Percentiles rank a stretch among this genome's conserved stretches.
These are phyloP conservation scores for Komagataella mondaviorum DNA, from an alignment of 805 yeast genomes.

Conservation along the genomic window DNA sequence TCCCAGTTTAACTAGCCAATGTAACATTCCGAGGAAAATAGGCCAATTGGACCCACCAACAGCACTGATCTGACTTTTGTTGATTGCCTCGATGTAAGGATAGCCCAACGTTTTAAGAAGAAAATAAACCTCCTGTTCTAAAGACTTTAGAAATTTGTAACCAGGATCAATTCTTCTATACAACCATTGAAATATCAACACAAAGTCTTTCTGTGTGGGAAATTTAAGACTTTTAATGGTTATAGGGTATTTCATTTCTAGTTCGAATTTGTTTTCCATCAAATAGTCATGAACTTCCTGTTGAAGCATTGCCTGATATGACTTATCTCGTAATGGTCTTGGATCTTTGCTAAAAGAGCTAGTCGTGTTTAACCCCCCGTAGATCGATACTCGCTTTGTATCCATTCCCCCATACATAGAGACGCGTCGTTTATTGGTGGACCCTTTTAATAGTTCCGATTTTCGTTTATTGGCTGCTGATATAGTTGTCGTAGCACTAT, in stretches of 20 bases:
- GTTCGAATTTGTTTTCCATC: constrained; percentile 50
- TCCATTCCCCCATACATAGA: constrained; percentile 4
- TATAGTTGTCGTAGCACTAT: background rate
- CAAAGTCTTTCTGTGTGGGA: constrained; percentile 85
- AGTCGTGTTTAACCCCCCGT: background rate
- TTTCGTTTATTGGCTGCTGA: background rate
- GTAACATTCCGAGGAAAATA: constrained; percentile 63
- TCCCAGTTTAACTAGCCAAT: constrained; percentile 63
- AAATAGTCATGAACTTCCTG: constrained; percentile 58
- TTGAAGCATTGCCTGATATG: constrained; percentile 51
- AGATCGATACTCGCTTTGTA: constrained; percentile 2
- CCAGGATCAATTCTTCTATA: constrained; percentile 72
- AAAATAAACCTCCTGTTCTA: constrained; percentile 65
- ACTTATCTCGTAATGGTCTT: constrained; percentile 65
- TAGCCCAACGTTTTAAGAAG: constrained; percentile 54
- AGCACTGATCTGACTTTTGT: constrained; percentile 77
- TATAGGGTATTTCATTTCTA: constrained; percentile 60
- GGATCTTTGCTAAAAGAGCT: constrained; percentile 30
- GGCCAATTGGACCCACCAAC: constrained; percentile 91
- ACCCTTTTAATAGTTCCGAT: background rate
- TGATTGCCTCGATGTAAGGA: constrained; percentile 71
- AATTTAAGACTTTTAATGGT: constrained; percentile 48
- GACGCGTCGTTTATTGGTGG: background rate
- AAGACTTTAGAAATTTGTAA: constrained; percentile 48
- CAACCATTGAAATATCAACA: constrained; percentile 64